Conservation (phyloP, 257 asterid species). For the Solanum virginianum region DNA sequence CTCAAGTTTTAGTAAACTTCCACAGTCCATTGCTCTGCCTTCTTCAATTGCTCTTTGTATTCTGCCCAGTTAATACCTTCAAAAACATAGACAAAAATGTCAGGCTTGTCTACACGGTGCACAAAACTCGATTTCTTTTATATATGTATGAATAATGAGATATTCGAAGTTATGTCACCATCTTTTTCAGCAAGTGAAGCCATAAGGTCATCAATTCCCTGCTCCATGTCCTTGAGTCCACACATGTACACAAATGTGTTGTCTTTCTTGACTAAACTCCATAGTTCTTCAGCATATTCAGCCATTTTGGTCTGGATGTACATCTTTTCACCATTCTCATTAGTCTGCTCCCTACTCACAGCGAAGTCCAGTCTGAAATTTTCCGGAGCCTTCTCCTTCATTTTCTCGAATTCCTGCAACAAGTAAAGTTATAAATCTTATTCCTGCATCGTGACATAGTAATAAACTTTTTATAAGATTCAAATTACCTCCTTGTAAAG, state of each 20-base stretch:
- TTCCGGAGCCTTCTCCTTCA: conserved; percentile 61
- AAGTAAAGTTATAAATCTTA: background rate
- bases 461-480: background rate
- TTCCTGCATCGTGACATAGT: background rate
- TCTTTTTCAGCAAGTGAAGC: conserved; percentile 63
- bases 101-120: background rate
- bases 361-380: conserved; percentile 86
- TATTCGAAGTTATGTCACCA: conserved; percentile 30
- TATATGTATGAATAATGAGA: background rate
- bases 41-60: conserved; percentile 75
- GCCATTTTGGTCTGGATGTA: conserved; percentile 97
- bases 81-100: background rate
- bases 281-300: conserved; percentile 75
- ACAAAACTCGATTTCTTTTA: background rate
- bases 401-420: conserved; percentile 70
- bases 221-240: conserved; percentile 94
- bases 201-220: conserved; percentile 93
- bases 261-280: conserved; percentile 87
- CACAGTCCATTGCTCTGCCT: conserved; percentile 84
- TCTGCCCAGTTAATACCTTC: conserved; percentile 78
- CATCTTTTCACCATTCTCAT: conserved; percentile 79
- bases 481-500: conserved; percentile 78
- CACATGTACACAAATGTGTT: conserved; percentile 93
- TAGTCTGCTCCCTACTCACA: conserved; percentile 81
- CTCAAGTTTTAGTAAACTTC: conserved; percentile 63